Conservation (phyloP, 805 yeast species). For the Nakazawaea pomicola region DNA sequence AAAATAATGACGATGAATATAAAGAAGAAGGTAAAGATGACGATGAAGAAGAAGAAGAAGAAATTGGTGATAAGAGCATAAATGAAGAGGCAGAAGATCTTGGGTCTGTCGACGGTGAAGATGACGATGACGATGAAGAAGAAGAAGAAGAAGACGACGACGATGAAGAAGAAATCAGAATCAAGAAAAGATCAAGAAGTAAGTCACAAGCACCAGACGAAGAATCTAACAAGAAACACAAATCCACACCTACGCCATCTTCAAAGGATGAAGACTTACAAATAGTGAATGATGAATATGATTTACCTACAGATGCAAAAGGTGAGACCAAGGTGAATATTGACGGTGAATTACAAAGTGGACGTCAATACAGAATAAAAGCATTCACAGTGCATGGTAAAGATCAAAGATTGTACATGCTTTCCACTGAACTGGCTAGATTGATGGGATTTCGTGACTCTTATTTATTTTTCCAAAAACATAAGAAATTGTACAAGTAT, state of each 20-base stretch:
- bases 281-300: constrained; percentile 72
- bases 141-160: constrained; percentile 19
- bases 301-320: constrained; percentile 66
- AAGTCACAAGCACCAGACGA: constrained; percentile 1
- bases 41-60: constrained; percentile 26
- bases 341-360: constrained; percentile 65
- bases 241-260: constrained; percentile 18
- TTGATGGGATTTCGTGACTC: constrained; percentile 93
- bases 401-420: constrained; percentile 77
- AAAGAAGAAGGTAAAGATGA: constrained; percentile 24
- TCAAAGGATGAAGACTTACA: constrained; percentile 37
- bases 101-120: too few species aligned
- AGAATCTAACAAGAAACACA: constrained; percentile 19
- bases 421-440: constrained; percentile 94
- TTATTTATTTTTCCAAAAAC: constrained; percentile 83
- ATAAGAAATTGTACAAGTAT: constrained; percentile 67
- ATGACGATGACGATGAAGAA: constrained; percentile 20
- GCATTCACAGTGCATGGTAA: constrained; percentile 59
- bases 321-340: constrained; percentile 73
- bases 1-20: constrained; percentile 17
- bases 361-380: constrained; percentile 67
- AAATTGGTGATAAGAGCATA: constrained; percentile 20
- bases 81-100: constrained; percentile 24
- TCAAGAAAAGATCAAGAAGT: constrained; percentile 15
- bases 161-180: constrained; percentile 19